Evolutionary conservation across 768 basidiomycete genomes (phyloP).

Genomic region (Coprinopsis cinerea): DNA sequence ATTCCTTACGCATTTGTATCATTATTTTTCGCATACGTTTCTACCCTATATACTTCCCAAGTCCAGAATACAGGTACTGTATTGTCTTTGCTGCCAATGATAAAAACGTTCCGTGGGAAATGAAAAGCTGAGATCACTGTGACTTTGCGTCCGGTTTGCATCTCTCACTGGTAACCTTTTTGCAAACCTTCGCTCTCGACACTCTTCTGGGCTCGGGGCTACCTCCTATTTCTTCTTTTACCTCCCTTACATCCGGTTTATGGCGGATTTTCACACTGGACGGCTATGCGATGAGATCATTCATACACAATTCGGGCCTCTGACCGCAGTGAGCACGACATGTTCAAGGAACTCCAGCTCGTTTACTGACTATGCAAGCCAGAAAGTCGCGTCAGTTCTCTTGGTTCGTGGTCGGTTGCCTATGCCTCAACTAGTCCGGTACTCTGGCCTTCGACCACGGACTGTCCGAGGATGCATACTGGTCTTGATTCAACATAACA

Average conservation of each 20-base stretch:
- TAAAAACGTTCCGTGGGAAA: too few relatives aligned
- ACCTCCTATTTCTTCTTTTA: too few relatives aligned
- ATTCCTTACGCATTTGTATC: not conserved
- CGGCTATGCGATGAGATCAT: slow-evolving; percentile 59
- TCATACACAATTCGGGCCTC: slow-evolving; percentile 57
- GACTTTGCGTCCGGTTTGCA: too few relatives aligned
- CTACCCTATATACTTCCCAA: not conserved
- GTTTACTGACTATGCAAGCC: not conserved
- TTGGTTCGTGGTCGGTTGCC: slow-evolving; percentile 83
- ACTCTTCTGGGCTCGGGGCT: too few relatives aligned
- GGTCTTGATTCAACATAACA: slow-evolving; percentile 84
- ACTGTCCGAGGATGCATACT: slow-evolving; percentile 66
- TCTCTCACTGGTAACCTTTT: too few relatives aligned
- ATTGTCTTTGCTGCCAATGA: too few relatives aligned
- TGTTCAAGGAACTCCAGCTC: not conserved
- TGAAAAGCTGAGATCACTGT: too few relatives aligned
- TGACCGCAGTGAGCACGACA: slow-evolving; percentile 50
- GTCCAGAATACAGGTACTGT: too few relatives aligned
- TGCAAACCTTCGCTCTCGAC: too few relatives aligned
- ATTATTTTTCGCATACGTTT: not conserved
- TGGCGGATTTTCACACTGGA: slow-evolving; percentile 62
- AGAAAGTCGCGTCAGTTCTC: slow-evolving; percentile 72
- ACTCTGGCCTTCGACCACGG: slow-evolving; percentile 61
- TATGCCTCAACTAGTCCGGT: slow-evolving; percentile 59
- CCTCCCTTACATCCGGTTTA: slow-evolving; percentile 18